Base-by-base conservation (phyloP, 208 protist genomes). In the Trypanosoma theileri region DNA sequence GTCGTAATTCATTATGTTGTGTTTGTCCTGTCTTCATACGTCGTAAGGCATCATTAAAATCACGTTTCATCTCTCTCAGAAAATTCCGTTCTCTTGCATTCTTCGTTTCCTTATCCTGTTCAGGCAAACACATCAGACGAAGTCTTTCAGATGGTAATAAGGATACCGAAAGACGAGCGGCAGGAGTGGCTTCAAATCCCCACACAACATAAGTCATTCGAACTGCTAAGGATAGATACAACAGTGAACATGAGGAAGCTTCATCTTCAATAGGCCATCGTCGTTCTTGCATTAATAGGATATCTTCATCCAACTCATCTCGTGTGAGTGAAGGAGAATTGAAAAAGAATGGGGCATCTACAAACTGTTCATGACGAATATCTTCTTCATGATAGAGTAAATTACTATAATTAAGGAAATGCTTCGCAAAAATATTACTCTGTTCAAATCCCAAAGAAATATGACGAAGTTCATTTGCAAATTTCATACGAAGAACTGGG, bases 201-300 rank as follows among this genome's bases (percentile, higher is more conserved):
- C 89, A 94, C n/a, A 94, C 79, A 50, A 90, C 66, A 69, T 89
- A 93, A 11, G 72, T 85, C 85, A 91, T 88, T 51, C 89, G 77
- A 35, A 91, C 57, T 0, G 89, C 89, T 10, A 90, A 75, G 4
- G 84, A 73, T 17, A 95, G 59, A 58, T 90, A 64, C 42, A 92
- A 63, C 21, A 95, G 67, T 44, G 89, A 90, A 75, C 86, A 93
- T 22, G 66, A 77, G 35, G 87, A 73, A 14, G 84, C 80, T 69
- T 95, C 89, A 44, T 91, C 86, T 52, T 81, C 69, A 54, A 95
- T 53, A 63, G 89, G 73, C 77, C 85, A 92, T 31, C 66, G 51
- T 44, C 55, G 10, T 42, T 64, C 52, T 9, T 58, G 26, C 4
- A 66, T n/a, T 24, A 26, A 56, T 21, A 56, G 52, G 40, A 52